phyloP scores from a whole-genome alignment of 495 filamentous ascomycete species.

The Staphylotrichum longicolle region DNA sequence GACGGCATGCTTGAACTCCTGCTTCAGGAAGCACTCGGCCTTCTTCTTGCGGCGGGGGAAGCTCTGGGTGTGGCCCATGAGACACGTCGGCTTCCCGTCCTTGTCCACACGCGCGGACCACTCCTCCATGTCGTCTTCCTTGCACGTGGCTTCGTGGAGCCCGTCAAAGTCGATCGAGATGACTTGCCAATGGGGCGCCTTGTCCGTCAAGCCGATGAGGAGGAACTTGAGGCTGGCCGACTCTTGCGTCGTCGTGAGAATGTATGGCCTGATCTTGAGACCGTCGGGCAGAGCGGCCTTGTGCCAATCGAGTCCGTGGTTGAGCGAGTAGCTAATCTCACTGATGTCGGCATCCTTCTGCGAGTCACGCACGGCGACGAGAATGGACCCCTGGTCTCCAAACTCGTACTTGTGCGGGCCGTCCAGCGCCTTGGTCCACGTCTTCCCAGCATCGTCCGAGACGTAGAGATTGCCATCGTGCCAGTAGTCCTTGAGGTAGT shows the following conservation, averaged over 20 bases:
- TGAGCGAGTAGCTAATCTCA: conserved; percentile 71
- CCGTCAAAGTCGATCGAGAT: conserved; percentile 78
- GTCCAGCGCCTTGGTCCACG: conserved; percentile 69
- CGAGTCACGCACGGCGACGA: conserved; percentile 77
- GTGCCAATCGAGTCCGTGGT: conserved; percentile 83
- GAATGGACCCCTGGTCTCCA: conserved; percentile 83
- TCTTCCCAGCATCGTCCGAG: conserved; percentile 86
- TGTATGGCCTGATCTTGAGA: conserved; percentile 59
- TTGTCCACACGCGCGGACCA: conserved; percentile 84
- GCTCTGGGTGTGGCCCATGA: conserved; percentile 92
- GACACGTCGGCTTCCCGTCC: conserved; percentile 74
- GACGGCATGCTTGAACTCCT: conserved; percentile 73
- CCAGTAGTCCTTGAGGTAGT: conserved; percentile 56
- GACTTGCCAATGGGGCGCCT: conserved; percentile 50
- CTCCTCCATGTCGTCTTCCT: conserved; percentile 74
- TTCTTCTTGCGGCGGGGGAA: conserved; percentile 79
- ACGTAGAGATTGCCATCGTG: conserved; percentile 78
- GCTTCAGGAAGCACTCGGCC: conserved; percentile 81
- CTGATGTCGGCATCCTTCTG: conserved; percentile 48
- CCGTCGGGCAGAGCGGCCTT: conserved; percentile 59
- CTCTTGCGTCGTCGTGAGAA: conserved; percentile 82
- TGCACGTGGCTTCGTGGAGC: conserved; percentile 78
- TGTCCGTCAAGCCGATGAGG: conserved; percentile 57
- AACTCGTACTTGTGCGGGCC: conserved; percentile 95
- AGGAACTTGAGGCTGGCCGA: conserved; percentile 90